Percentiles rank a stretch among this genome's conserved stretches.
Conservation (phyloP, 129 eudicot genomes). For the Artemisia tridentata region DNA sequence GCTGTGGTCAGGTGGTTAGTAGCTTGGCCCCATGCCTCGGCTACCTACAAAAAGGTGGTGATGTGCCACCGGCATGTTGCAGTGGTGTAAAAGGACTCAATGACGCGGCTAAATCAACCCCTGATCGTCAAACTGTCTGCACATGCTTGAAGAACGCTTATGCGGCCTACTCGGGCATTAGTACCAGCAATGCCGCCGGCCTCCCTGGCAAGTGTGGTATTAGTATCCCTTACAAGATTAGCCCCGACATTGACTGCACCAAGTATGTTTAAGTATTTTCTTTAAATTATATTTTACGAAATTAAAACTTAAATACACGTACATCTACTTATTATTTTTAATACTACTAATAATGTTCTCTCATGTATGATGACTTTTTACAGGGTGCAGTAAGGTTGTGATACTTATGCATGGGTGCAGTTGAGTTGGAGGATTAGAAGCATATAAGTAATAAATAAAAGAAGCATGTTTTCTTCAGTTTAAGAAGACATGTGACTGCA, state of each 20-base stretch:
- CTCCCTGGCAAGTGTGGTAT: slow-evolving; percentile 16
- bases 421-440: background rate
- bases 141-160: background rate
- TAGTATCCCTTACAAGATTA: slow-evolving; percentile 13
- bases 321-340: background rate
- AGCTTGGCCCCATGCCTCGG: slow-evolving; percentile 1
- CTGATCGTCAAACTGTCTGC: slow-evolving; percentile 11
- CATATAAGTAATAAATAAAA: background rate
- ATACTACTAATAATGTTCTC: background rate
- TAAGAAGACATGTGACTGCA: background rate
- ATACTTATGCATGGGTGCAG: background rate
- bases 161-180: background rate
- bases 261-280: background rate
- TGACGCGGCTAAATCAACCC: background rate
- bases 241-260: slow-evolving; percentile 10
- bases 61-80: no score
- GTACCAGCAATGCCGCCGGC: background rate
- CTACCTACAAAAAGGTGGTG: slow-evolving; percentile 5
- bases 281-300: background rate
- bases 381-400: background rate
- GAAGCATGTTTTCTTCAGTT: background rate
- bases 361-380: background rate
- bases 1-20: slow-evolving; percentile 8
- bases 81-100: no score
- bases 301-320: background rate